Evolutionary conservation across 2,329 filamentous ascomycete species (phyloP), one percentile per base, ranked within the genome.

Genomic region (Incumbomyces lentus): DNA sequence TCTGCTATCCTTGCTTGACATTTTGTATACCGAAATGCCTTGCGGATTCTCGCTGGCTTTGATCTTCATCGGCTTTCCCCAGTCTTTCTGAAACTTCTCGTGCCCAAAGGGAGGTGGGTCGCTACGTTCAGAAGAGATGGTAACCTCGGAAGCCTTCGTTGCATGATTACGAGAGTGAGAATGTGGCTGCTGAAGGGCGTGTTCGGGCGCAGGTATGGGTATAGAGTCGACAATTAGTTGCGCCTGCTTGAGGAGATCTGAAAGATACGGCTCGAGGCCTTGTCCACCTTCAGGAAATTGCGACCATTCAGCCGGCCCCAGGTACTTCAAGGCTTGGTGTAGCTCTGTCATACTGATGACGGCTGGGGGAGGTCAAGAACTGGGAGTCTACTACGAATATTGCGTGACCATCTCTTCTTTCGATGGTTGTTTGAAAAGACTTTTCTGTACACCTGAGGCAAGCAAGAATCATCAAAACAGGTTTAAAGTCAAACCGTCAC

Each of bases 21-120:
- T 73, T 63, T 93, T 94, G 68, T 84, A 95, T 18, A 95, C 79
- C 46, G 72, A 74, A 51, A 95, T 81, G 0, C 75, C 79, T 7
- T 86, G 70, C 0, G 86, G 84, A 58, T 93, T 92, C 16, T 89
- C 82, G 55, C 74, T 80, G 2, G 76, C 65, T 35, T 74, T 78
- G 46, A 86, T 66, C 64, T 87, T 90, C 59, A 89, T 68, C 35
- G 87, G 83, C 63, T 93, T 95, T 36, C 78, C 76, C 88, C 90
- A 95, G 64, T 86, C 78, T 59, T 84, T 84, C 49, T 81, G 79
- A n/a, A 95, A 67, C 16, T 74, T 67, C 22, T 68, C 69, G 29
- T 79, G 70, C n/a, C 77, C 65, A 7, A 73, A 64, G 17, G 73
- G 66, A 2, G 74, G 67, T 1, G 73, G 67, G 31, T 64, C 63